Evolutionary conservation across 768 basidiomycete species (phyloP).

Genomic region (Boletus subparvulus): DNA sequence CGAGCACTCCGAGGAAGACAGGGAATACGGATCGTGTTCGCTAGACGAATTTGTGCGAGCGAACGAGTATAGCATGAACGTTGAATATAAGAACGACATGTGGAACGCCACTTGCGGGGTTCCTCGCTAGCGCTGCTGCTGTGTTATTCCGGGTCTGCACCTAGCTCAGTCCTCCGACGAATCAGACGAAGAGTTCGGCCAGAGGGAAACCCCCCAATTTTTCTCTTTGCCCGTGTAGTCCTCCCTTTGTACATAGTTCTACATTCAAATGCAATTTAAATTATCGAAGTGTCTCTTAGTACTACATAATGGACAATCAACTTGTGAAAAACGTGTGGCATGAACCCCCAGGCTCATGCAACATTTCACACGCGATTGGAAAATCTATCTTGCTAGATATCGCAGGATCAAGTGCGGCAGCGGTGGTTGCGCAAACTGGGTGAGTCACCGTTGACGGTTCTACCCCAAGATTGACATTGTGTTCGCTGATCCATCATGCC

Average conservation of each 20-base stretch:
- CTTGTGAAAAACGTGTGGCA: neutral
- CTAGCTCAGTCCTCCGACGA: neutral
- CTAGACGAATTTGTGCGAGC: constrained; percentile 33
- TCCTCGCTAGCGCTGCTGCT: neutral
- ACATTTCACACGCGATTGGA: too few relatives aligned
- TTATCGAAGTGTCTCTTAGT: too few relatives aligned
- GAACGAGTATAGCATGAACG: constrained; percentile 23
- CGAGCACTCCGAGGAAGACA: constrained; percentile 25
- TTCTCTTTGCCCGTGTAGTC: too few relatives aligned
- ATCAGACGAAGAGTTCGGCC: neutral
- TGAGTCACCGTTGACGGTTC: constrained; percentile 5
- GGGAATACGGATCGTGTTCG: constrained; percentile 38
- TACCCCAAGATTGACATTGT: neutral
- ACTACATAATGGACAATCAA: neutral
- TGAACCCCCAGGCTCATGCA: too few relatives aligned
- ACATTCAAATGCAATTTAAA: too few relatives aligned
- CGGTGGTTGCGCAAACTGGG: constrained; percentile 43
- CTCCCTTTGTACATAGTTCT: neutral
- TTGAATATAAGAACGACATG: constrained; percentile 30
- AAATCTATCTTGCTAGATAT: too few relatives aligned
- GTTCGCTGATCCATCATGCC: neutral
- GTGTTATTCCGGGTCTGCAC: neutral
- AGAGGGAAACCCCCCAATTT: neutral
- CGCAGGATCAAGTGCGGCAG: constrained; percentile 36
- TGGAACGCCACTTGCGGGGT: constrained; percentile 42